Evolutionary conservation across 1,139 yeast genomes (phyloP).

Genomic region (Taphrina wiesneri): DNA sequence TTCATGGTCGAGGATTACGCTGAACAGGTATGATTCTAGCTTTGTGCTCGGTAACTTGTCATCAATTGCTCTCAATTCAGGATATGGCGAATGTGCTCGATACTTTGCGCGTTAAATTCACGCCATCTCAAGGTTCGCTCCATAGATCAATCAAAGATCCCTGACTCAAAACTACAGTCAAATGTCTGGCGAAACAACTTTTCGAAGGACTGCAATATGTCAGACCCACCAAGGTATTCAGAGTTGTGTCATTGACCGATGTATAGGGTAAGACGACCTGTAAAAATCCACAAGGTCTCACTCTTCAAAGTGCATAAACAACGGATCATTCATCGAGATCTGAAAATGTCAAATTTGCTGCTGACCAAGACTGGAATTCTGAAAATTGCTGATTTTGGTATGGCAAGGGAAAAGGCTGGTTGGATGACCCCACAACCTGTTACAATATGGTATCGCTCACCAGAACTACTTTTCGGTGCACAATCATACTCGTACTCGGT

Average conservation of each 20-base stretch:
- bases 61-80: conserved; percentile 29
- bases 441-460: conserved; percentile 49
- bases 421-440: conserved; percentile 43
- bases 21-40: conserved; percentile 38
- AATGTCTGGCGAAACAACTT: conserved; percentile 67
- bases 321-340: conserved; percentile 46
- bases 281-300: neutral
- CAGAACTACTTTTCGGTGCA: conserved; percentile 57
- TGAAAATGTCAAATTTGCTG: conserved; percentile 66
- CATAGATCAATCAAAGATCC: neutral
- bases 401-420: conserved; percentile 43
- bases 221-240: neutral
- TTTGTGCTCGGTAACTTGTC: neutral
- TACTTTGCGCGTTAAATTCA: conserved; percentile 26
- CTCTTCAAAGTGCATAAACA: conserved; percentile 8
- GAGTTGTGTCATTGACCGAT: neutral
- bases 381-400: conserved; percentile 63
- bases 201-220: conserved; percentile 68
- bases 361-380: conserved; percentile 56
- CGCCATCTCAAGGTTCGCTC: conserved; percentile 34
- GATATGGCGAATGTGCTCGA: conserved; percentile 37
- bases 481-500: conserved; percentile 58
- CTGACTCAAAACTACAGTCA: conserved; percentile 39
- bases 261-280: neutral
- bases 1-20: conserved; percentile 40